A percentile compares a stretch with the other conserved stretches of the same genome.
Conservation (phyloP, 768 basidiomycete genomes). For the Hemileccinum impolitum region DNA sequence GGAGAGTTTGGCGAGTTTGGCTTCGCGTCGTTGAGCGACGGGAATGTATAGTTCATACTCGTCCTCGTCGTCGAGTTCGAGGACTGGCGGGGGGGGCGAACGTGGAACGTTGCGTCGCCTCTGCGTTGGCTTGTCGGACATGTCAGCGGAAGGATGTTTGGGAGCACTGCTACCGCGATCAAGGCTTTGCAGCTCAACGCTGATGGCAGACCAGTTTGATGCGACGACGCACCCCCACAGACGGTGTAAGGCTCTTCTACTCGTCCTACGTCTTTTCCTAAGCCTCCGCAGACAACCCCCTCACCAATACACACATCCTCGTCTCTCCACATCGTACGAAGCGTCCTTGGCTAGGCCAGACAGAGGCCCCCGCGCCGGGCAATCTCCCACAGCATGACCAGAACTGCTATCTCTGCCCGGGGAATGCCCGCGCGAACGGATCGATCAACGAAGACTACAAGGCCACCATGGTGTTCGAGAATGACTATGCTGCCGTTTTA, state of each 20-base stretch:
- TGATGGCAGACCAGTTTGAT: constrained; percentile 44
- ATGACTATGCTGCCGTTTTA: constrained; percentile 81
- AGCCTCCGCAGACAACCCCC: constrained; percentile 63
- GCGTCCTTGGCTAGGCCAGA: constrained; percentile 89
- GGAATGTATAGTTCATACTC: constrained; percentile 86
- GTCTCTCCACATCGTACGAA: constrained; percentile 89
- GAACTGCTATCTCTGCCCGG: constrained; percentile 84
- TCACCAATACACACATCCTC: constrained; percentile 71
- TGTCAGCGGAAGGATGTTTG: constrained; percentile 5
- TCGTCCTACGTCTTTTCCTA: neutral
- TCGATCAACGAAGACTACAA: constrained; percentile 62
- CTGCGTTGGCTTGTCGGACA: constrained; percentile 31
- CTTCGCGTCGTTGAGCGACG: constrained; percentile 78
- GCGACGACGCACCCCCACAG: constrained; percentile 65
- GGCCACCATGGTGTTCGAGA: constrained; percentile 69
- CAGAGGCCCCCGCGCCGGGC: constrained; percentile 56
- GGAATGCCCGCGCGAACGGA: constrained; percentile 75
- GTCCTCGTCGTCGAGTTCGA: constrained; percentile 59
- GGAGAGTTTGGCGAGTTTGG: constrained; percentile 73
- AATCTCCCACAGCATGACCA: constrained; percentile 64
- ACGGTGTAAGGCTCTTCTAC: constrained; percentile 46
- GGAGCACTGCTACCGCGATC: neutral
- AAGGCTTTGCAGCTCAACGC: neutral
- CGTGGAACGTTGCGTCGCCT: constrained; percentile 54
- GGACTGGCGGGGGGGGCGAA: constrained; percentile 55